These are phyloP conservation scores for Seiridium cupressi DNA, from an alignment of 2,329 filamentous ascomycete genomes.

Conservation along the genomic window DNA sequence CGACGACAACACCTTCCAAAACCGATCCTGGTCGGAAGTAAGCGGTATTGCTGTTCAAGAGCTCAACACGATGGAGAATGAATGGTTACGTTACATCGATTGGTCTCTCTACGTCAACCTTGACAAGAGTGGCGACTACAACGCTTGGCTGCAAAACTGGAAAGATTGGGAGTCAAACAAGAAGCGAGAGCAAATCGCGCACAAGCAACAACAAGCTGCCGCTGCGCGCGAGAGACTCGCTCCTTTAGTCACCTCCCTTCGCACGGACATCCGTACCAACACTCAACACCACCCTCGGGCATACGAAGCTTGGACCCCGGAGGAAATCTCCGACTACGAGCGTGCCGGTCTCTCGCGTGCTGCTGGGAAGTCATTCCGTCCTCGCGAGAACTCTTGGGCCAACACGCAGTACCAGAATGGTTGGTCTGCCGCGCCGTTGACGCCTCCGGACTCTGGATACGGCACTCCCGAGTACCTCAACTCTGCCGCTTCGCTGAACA, in stretches of 20 bases:
- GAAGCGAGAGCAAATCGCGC: slow-evolving; percentile 35
- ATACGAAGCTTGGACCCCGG: slow-evolving; percentile 47
- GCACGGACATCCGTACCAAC: slow-evolving; percentile 28
- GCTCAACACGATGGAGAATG: slow-evolving; percentile 80
- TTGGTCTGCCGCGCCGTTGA: slow-evolving; percentile 46
- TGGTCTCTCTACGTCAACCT: slow-evolving; percentile 88
- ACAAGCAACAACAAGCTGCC: slow-evolving; percentile 35
- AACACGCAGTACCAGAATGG: slow-evolving; percentile 34
- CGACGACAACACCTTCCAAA: slow-evolving; percentile 97
- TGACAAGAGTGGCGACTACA: slow-evolving; percentile 69
- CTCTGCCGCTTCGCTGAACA: slow-evolving; percentile 53
- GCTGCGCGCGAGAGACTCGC: slow-evolving; percentile 47
- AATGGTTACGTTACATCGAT: slow-evolving; percentile 80
- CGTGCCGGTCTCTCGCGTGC: slow-evolving; percentile 32
- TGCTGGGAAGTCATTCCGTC: slow-evolving; percentile 33
- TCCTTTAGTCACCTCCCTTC: slow-evolving; percentile 37
- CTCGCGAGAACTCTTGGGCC: slow-evolving; percentile 43
- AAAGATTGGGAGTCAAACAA: slow-evolving; percentile 54
- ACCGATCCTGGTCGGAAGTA: slow-evolving; percentile 93
- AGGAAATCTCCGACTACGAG: slow-evolving; percentile 55
- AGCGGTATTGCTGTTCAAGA: slow-evolving; percentile 84
- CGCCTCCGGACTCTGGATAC: slow-evolving; percentile 61
- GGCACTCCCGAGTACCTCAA: slow-evolving; percentile 58
- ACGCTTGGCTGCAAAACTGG: slow-evolving; percentile 62
- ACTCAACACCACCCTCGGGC: slow-evolving; percentile 32